These are phyloP conservation scores for Camelina neglecta DNA, from an alignment of 345 rosid genomes.

Conservation along the genomic window DNA sequence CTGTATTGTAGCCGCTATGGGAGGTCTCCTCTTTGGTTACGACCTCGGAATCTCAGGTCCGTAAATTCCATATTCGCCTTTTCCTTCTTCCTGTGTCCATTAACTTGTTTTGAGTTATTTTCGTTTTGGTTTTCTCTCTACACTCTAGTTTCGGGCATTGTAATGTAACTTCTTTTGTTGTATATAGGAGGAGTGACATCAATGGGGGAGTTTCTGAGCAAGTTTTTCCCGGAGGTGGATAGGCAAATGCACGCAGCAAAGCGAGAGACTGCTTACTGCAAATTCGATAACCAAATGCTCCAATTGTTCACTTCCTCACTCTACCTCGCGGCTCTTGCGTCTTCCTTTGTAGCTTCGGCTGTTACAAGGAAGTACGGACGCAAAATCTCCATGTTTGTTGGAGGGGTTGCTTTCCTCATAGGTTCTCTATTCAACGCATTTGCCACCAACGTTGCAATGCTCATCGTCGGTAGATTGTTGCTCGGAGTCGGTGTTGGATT, in stretches of 20 bases:
- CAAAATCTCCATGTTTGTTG: slow-evolving; percentile 57
- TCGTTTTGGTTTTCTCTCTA: neutral
- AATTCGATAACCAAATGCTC: slow-evolving; percentile 54
- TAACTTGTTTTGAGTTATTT: neutral
- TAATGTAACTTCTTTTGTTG: neutral
- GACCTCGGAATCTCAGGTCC: slow-evolving; percentile 61
- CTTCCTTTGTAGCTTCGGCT: slow-evolving; percentile 57
- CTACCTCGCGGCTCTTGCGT: slow-evolving; percentile 53
- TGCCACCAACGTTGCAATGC: slow-evolving; percentile 50
- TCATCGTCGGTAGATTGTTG: slow-evolving; percentile 57
- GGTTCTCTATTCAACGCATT: slow-evolving; percentile 54
- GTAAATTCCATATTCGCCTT: neutral
- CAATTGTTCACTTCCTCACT: slow-evolving; percentile 60
- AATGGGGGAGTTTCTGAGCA: slow-evolving; percentile 54
- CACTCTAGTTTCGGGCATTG: neutral
- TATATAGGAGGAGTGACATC: slow-evolving; percentile 60
- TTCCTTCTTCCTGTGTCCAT: neutral
- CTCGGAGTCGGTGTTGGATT: slow-evolving; percentile 71
- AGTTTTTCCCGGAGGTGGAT: slow-evolving; percentile 56
- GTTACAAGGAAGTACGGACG: slow-evolving; percentile 58
- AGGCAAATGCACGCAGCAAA: slow-evolving; percentile 25
- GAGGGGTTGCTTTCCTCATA: slow-evolving; percentile 52
- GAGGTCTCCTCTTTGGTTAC: slow-evolving; percentile 66
- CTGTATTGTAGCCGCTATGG: slow-evolving; percentile 61
- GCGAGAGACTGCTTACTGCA: slow-evolving; percentile 54